These are phyloP conservation scores for Alternaria tenuissima DNA, from an alignment of 2,329 filamentous ascomycete species.

Conservation along the genomic window DNA sequence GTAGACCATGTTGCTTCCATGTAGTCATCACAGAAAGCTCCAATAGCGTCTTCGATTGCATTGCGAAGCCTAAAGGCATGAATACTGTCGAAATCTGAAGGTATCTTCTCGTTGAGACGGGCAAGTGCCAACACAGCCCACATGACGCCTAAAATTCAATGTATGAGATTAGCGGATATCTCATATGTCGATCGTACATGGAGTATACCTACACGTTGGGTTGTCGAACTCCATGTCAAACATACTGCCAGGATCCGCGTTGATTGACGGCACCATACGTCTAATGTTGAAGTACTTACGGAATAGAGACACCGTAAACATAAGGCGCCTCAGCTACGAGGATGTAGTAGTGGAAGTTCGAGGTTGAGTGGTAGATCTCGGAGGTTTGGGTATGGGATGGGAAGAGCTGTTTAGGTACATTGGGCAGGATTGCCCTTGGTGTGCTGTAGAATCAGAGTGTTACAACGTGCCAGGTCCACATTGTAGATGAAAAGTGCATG, in stretches of 20 bases:
- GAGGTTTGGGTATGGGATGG: too few relatives aligned
- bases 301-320: not conserved
- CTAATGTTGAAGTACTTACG: not conserved
- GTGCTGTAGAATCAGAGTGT: not conserved
- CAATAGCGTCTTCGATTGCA: not conserved
- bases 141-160: not conserved
- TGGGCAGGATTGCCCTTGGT: not conserved
- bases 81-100: not conserved
- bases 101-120: conserved; percentile 1
- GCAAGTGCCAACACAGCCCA: conserved; percentile 4
- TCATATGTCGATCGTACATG: too few relatives aligned
- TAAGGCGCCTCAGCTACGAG: not conserved
- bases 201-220: not conserved
- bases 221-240: not conserved
- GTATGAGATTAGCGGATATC: too few relatives aligned
- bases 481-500: not conserved
- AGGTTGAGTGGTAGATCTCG: not conserved
- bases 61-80: not conserved
- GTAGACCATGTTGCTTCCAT: not conserved
- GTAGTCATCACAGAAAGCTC: not conserved
- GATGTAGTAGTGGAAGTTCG: not conserved
- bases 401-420: not conserved
- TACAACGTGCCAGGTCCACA: not conserved
- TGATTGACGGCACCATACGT: not conserved
- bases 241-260: not conserved